Evolutionary conservation across 805 yeast genomes (phyloP).

Genomic region (Metschnikowia kofuensis): DNA sequence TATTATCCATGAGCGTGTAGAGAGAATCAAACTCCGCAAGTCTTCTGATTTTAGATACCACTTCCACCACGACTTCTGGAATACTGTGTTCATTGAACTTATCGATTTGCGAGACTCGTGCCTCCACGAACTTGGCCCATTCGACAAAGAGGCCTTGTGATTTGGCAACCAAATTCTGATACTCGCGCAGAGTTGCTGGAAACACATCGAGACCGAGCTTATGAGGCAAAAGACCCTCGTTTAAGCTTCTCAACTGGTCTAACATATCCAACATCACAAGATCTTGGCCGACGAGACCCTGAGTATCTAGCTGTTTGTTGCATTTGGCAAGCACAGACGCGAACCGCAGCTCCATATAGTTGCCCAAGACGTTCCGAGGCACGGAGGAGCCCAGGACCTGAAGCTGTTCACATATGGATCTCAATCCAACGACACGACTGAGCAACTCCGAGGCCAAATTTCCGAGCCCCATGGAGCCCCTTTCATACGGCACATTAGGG

Average conservation of each 20-base stretch:
- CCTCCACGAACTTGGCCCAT: conserved; percentile 54
- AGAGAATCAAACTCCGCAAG: conserved; percentile 63
- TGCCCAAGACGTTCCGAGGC: conserved; percentile 11
- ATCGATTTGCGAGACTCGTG: conserved; percentile 43
- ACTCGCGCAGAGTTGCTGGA: conserved; percentile 13
- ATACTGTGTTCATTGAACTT: conserved; percentile 69
- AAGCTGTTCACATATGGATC: conserved; percentile 12
- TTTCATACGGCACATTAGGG: conserved; percentile 49
- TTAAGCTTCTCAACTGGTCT: conserved; percentile 36
- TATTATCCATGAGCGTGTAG: conserved; percentile 44
- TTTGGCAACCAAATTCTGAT: conserved; percentile 19
- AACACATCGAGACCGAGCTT: conserved; percentile 12
- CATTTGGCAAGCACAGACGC: conserved; percentile 9
- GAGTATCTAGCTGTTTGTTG: conserved; percentile 8
- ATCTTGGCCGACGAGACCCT: conserved; percentile 22
- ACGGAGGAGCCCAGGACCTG: conserved; percentile 13
- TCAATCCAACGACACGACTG: conserved; percentile 35
- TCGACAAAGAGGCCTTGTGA: conserved; percentile 49
- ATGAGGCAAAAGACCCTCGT: conserved; percentile 15
- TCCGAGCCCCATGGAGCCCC: conserved; percentile 58
- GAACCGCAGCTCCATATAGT: conserved; percentile 15
- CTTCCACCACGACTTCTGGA: conserved; percentile 68
- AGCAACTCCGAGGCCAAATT: conserved; percentile 52
- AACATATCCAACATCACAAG: conserved; percentile 40
- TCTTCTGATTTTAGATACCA: conserved; percentile 63